Evolutionary conservation across 805 yeast genomes (phyloP), one percentile per base, ranked within the genome.

Genomic region (Yarrowia yakushimensis): DNA sequence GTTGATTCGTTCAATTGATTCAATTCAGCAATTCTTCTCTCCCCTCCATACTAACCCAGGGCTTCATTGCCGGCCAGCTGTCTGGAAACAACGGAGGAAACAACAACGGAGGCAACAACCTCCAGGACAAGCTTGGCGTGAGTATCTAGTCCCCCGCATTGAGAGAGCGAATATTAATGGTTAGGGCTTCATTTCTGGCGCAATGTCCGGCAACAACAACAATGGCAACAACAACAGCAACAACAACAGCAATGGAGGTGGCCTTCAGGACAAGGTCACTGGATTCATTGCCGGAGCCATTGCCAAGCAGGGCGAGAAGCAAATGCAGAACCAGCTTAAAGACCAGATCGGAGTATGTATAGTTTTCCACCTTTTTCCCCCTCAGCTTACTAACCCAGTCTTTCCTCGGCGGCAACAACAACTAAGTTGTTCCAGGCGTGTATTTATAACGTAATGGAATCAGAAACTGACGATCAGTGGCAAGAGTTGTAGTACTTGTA

Each of bases 231-330:
- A 27, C 28, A 37, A 39, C 30, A 22, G n/a, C 37, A 39, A 28
- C 30, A 55, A 39, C 37, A 28, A 27, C 39, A 55, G 15, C 39
- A 55, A 55, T 15, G 31, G 17, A 13, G 59, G 59, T 30, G 43
- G 31, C 31, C 59, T 52, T 22, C 59, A 52, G 25, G 59, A 52
- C 43, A 52, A 52, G 59, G 59, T 52, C 33, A 52, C 59, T 17
- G 59, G 59, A 31, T 52, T 52, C 43, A 52, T 52, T 36, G 59
- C 59, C 8, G 59, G 59, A 20, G 59, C 59, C n/a, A 52, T 52
- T 52, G 59, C 59, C 33, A 52, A 52, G 43, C 59, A 52, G 59
- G 59, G 59, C 59, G 43, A 52, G 59, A 52, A 52, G 59, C 59
- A 52, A 3, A 25, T 52, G 43, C 43, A 52, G 33, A 36, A 25